These are phyloP conservation scores for Peronospora destructor DNA, from an alignment of 352 stramenopile species.

Conservation along the genomic window DNA sequence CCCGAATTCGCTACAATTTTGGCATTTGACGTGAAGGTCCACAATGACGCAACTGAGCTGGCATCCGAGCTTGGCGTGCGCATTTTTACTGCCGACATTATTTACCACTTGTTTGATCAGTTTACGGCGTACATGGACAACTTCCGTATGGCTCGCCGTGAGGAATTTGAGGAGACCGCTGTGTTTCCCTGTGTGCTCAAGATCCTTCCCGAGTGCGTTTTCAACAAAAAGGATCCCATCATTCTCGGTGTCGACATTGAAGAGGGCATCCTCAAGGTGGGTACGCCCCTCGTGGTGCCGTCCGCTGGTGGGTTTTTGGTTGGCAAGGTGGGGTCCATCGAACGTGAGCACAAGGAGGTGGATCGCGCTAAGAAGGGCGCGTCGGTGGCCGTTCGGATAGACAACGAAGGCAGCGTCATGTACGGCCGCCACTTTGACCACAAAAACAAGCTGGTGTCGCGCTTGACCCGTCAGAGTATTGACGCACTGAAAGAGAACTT, in stretches of 20 bases:
- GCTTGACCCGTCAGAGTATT: constrained; percentile 90
- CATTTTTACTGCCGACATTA: constrained; percentile 99
- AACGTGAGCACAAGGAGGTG: constrained; percentile 94
- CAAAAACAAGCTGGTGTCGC: constrained; percentile 82
- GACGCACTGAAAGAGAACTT: constrained; percentile 98
- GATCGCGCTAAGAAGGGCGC: constrained; percentile 91
- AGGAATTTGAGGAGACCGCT: constrained; percentile 89
- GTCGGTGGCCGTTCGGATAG: constrained; percentile 94
- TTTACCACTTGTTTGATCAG: constrained; percentile 99
- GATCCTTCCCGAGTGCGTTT: constrained; percentile 97
- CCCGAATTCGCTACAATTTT: constrained; percentile 96
- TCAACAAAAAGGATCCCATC: constrained; percentile 99
- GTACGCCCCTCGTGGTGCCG: constrained; percentile 91
- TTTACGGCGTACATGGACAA: constrained; percentile 97
- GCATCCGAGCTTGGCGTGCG: constrained; percentile 90
- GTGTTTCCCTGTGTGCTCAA: constrained; percentile 94
- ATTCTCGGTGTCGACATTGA: constrained; percentile 96
- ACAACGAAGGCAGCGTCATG: constrained; percentile 92
- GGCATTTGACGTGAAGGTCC: constrained; percentile 97
- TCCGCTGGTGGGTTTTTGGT: constrained; percentile 78
- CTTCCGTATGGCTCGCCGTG: constrained; percentile 85
- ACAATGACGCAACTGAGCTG: constrained; percentile 89
- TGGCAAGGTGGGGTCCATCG: constrained; percentile 94
- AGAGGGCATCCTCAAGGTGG: constrained; percentile 97
- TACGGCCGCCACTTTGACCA: constrained; percentile 97